Evolutionary conservation across 2,329 filamentous ascomycete genomes (phyloP).

Genomic region (Cytospora piceae): DNA sequence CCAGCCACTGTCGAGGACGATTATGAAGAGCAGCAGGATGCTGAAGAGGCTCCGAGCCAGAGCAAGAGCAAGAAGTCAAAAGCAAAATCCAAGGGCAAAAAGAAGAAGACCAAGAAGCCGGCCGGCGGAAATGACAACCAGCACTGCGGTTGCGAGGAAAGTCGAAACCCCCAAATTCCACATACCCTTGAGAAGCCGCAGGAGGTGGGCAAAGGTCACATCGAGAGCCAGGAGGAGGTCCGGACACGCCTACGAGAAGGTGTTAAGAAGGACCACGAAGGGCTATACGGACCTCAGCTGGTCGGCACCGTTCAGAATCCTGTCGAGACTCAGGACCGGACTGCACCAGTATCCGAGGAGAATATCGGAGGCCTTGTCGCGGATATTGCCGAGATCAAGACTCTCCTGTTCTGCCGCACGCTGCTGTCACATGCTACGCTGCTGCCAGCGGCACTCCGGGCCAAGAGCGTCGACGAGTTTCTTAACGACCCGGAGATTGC

Average conservation of each 20-base stretch:
- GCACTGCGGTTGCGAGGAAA: not conserved
- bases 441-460: constrained; percentile 48
- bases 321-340: constrained; percentile 37
- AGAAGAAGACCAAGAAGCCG: constrained; percentile 13
- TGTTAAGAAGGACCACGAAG: constrained; percentile 41
- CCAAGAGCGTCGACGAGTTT: constrained; percentile 50
- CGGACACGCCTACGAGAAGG: constrained; percentile 45
- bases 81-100: constrained; percentile 14
- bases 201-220: constrained; percentile 43
- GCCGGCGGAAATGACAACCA: not conserved
- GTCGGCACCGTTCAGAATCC: constrained; percentile 41
- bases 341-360: constrained; percentile 44
- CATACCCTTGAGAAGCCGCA: constrained; percentile 22
- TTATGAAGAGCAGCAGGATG: not conserved
- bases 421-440: constrained; percentile 50
- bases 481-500: constrained; percentile 47
- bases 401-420: constrained; percentile 52
- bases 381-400: constrained; percentile 54
- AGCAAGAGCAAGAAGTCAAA: constrained; percentile 8
- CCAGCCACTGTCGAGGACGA: constrained; percentile 7
- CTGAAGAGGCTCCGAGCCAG: not conserved
- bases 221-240: constrained; percentile 47
- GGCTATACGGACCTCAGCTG: constrained; percentile 40
- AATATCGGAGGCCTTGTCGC: constrained; percentile 47
- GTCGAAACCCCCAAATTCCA: constrained; percentile 37